Conservation (phyloP, 495 filamentous ascomycete species). For the Aspergillus ellipticus region DNA sequence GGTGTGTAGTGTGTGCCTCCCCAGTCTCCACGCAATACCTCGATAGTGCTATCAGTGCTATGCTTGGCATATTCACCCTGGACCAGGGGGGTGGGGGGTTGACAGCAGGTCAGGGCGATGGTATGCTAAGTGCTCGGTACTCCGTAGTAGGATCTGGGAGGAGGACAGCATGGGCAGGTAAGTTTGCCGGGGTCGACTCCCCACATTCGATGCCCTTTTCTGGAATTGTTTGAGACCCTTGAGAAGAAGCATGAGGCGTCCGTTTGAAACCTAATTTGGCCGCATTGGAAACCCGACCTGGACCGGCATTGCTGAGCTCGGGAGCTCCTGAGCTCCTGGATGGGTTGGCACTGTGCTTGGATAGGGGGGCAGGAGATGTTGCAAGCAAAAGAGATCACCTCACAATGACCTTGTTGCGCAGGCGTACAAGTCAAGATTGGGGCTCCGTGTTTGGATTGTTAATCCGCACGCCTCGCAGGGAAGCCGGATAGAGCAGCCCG, state of each 20-base stretch:
- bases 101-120: not conserved
- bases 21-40: not conserved
- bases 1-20: not conserved
- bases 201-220: not conserved
- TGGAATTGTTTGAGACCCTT: not conserved
- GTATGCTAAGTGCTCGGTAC: no score
- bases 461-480: no score
- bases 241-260: not conserved
- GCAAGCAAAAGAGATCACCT: no score
- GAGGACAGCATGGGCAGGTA: not conserved
- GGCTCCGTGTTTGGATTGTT: no score
- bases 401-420: no score
- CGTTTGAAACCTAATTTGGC: not conserved
- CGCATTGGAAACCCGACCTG: not conserved
- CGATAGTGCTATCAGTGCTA: not conserved
- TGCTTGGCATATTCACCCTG: not conserved
- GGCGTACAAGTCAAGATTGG: no score
- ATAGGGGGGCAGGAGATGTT: no score
- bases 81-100: not conserved
- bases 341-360: not conserved
- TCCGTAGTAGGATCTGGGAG: not conserved
- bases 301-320: not conserved
- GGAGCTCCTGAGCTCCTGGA: not conserved
- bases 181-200: not conserved
- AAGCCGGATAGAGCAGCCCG: not conserved